Conservation (phyloP, 805 yeast species). For the Barnettozyma sucrosica region DNA sequence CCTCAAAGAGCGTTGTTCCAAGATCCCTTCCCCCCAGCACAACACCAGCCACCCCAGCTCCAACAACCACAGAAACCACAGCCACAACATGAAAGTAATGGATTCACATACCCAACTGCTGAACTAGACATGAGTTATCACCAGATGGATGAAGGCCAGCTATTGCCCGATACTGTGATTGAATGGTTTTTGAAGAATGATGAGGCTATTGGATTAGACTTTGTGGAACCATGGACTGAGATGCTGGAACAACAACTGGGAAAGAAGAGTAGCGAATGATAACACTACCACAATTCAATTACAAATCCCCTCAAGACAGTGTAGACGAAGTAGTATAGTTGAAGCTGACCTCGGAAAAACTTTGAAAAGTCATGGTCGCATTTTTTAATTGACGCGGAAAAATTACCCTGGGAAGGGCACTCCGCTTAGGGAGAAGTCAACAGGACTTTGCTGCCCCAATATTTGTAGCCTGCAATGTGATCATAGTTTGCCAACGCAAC, state of each 20-base stretch:
- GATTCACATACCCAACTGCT: background rate
- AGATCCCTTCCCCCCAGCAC: constrained; percentile 4
- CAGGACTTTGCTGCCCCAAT: background rate
- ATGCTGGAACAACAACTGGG: constrained; percentile 61
- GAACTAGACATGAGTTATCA: constrained; percentile 19
- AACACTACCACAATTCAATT: too few relatives aligned
- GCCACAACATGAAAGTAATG: background rate
- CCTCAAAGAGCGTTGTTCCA: constrained; percentile 7
- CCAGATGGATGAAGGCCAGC: constrained; percentile 17
- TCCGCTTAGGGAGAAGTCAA: background rate
- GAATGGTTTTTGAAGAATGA: constrained; percentile 45
- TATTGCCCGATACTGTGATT: constrained; percentile 32
- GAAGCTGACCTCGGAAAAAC: constrained; percentile 2
- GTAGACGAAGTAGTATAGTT: too few relatives aligned
- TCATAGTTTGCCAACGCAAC: background rate
- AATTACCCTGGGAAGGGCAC: background rate
- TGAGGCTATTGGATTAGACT: constrained; percentile 48
- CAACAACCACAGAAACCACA: constrained; percentile 3
- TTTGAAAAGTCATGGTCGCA: constrained; percentile 21
- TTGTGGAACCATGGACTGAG: constrained; percentile 76
- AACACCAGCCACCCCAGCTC: background rate
- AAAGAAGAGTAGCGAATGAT: constrained; percentile 11
- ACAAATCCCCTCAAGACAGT: too few relatives aligned
- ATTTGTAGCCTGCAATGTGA: background rate
- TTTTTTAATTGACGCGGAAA: constrained; percentile 13